Base-by-base conservation (phyloP, 768 basidiomycete species). In the Panellus pusillus region DNA sequence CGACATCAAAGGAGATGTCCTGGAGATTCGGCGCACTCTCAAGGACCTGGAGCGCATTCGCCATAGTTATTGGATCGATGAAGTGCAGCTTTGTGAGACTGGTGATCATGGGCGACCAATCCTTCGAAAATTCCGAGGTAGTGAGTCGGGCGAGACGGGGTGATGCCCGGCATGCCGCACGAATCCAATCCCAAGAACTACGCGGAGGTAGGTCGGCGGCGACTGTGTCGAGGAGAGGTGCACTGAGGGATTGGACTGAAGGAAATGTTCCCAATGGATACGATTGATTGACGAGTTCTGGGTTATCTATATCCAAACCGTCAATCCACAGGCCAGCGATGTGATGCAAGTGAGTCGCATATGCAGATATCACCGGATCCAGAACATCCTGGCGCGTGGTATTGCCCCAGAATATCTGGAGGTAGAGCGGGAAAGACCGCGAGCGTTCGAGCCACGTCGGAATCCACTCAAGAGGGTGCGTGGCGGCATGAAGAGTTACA, bases 381-480 rank as follows among this genome's bases (percentile, higher is more conserved):
- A 52, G 28, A 36, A 45, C 43, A 1, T 32, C 29, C 9, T 38
- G 47, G 14, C 19, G 24, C 3, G 51, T 12, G 11, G 12, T 12
- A 13, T 49, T 8, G 6, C 36, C 44, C 57, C 57, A 58, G 14
- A 37, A 38, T n/a, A 58, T 27, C 41, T 50, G 52, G 5, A 58
- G 49, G 31, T 47, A 40, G 1, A 58, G 6, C 6, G 57, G 57
- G 15, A 50, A 32, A 24, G 52, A 42, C 14, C 52, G 47, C 36
- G 57, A 46, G 18, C 57, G 52, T n/a, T 54, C 52, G 18, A 58
- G 37, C 57, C 57, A 58, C 1, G 40, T 47, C 44, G 57, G 46
- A 19, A 58, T 15, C 57, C 49, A 54, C 15, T 54, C 57, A 11
- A 43, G 32, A 14, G 52, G 49, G 20, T n/a, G 44, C 35, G 12